A percentile compares a stretch with the other conserved stretches of the same genome.
These are phyloP conservation scores for Tulasnella sp. DNA, from an alignment of 768 basidiomycete genomes.

Conservation along the genomic window DNA sequence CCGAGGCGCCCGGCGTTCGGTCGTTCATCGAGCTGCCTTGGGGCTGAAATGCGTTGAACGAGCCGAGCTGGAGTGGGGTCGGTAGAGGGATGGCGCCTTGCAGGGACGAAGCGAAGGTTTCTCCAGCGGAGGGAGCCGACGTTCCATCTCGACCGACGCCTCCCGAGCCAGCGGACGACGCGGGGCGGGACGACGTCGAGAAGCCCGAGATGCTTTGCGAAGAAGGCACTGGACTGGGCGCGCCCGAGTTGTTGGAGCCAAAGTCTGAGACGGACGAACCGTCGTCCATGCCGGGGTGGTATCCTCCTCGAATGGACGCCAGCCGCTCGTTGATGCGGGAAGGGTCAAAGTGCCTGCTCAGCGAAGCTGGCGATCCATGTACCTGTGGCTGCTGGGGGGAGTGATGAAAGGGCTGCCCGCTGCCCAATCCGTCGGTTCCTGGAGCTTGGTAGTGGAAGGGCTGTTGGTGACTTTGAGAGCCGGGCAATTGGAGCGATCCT, in stretches of 20 bases:
- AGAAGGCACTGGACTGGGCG: constrained; percentile 24
- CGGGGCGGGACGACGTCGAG: constrained; percentile 21
- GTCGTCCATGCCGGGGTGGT: constrained; percentile 4
- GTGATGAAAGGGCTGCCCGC: neutral
- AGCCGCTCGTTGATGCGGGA: constrained; percentile 22
- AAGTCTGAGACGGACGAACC: constrained; percentile 29
- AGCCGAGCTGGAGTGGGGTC: constrained; percentile 21
- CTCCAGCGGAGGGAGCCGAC: neutral
- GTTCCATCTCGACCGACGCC: neutral
- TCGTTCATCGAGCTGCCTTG: neutral
- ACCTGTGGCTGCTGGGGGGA: neutral
- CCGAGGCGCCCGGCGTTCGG: neutral
- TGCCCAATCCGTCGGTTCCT: neutral
- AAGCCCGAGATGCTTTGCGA: constrained; percentile 17
- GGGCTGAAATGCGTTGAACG: neutral
- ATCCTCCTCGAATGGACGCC: neutral
- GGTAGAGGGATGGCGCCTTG: constrained; percentile 27
- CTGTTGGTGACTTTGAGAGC: neutral
- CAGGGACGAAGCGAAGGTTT: neutral
- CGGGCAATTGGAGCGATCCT: neutral
- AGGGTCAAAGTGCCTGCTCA: constrained; percentile 13
- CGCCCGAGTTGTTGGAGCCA: constrained; percentile 11
- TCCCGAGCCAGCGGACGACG: constrained; percentile 20
- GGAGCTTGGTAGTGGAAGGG: neutral
- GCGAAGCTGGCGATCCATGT: neutral